phyloP scores from a whole-genome alignment of 2,329 filamentous ascomycete species.

The Aspergillus fijiensis region DNA sequence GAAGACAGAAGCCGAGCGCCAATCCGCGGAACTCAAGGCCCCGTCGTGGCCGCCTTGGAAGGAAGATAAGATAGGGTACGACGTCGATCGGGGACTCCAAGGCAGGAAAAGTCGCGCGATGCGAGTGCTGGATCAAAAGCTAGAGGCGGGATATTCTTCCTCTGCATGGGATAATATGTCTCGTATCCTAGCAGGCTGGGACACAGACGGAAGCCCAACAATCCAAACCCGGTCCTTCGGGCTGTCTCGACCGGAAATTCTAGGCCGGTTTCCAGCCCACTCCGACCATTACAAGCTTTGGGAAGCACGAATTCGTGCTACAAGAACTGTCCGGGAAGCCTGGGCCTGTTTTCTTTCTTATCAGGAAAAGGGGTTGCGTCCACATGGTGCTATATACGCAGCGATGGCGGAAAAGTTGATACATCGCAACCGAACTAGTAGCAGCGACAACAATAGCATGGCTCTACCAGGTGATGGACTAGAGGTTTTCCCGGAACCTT shows the following conservation, averaged over 20 bases:
- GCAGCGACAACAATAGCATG: slow-evolving; percentile 20
- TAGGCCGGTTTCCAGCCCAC: slow-evolving; percentile 17
- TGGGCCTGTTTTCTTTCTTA: slow-evolving; percentile 64
- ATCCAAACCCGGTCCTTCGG: slow-evolving; percentile 57
- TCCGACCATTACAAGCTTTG: slow-evolving; percentile 45
- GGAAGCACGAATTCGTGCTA: slow-evolving; percentile 59
- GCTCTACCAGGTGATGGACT: slow-evolving; percentile 56
- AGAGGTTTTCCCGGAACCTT: slow-evolving; percentile 56
- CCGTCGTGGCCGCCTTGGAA: slow-evolving; percentile 67
- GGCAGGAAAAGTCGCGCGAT: slow-evolving; percentile 59
- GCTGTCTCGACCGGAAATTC: slow-evolving; percentile 30
- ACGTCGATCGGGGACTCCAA: slow-evolving; percentile 56
- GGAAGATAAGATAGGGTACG: slow-evolving; percentile 60
- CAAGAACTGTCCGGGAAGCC: slow-evolving; percentile 61
- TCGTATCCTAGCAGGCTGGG: slow-evolving; percentile 60
- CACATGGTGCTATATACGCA: slow-evolving; percentile 49
- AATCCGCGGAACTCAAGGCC: slow-evolving; percentile 60
- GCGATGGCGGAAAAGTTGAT: slow-evolving; percentile 60
- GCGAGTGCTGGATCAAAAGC: slow-evolving; percentile 56
- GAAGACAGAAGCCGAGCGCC: slow-evolving; percentile 56
- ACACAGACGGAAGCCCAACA: slow-evolving; percentile 62
- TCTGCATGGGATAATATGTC: slow-evolving; percentile 55
- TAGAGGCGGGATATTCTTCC: slow-evolving; percentile 57
- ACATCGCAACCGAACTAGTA: slow-evolving; percentile 32
- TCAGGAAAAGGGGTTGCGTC: slow-evolving; percentile 43